A percentile compares a stretch with the other conserved stretches of the same genome.
Conservation (phyloP, 176 grass and related monocot genomes). For the Rhipidocladum racemiflorum region DNA sequence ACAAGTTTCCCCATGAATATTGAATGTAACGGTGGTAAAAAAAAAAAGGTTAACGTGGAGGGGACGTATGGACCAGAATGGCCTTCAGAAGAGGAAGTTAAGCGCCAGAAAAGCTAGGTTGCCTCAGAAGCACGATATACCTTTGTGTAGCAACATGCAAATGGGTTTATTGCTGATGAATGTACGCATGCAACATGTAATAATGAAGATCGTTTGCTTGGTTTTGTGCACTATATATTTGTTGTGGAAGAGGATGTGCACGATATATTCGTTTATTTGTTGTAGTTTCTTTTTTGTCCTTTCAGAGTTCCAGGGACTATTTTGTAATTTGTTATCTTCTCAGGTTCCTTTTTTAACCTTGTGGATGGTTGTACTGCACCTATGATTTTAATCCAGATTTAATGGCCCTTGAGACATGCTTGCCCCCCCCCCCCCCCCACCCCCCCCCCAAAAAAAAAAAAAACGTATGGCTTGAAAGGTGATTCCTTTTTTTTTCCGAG, state of each 20-base stretch:
- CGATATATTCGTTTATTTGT: too few species aligned
- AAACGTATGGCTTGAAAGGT: conserved; percentile 51
- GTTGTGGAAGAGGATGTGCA: conserved; percentile 79
- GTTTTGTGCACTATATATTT: conserved; percentile 86
- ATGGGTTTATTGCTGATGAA: conserved; percentile 11
- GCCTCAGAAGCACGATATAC: conserved; percentile 67
- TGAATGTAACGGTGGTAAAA: conserved; percentile 16
- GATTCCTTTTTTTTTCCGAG: not conserved
- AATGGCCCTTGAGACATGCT: too few species aligned
- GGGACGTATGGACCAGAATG: conserved; percentile 64
- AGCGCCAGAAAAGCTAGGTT: conserved; percentile 71
- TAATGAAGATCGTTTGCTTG: conserved; percentile 45
- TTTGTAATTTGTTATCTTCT: too few species aligned
- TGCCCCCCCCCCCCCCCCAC: too few species aligned
- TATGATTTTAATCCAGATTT: too few species aligned
- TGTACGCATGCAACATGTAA: not conserved
- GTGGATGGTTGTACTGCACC: too few species aligned
- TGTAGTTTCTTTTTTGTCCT: too few species aligned
- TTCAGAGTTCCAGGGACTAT: too few species aligned
- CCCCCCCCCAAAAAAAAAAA: too few species aligned
- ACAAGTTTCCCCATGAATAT: not conserved
- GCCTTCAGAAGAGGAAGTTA: conserved; percentile 85
- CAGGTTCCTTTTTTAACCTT: too few species aligned
- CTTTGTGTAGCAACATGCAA: conserved; percentile 31
- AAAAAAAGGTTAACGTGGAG: conserved; percentile 74